A percentile compares a stretch with the other conserved stretches of the same genome.
phyloP scores from a whole-genome alignment of 768 basidiomycete genomes.

The Rhodotorula babjevae region DNA sequence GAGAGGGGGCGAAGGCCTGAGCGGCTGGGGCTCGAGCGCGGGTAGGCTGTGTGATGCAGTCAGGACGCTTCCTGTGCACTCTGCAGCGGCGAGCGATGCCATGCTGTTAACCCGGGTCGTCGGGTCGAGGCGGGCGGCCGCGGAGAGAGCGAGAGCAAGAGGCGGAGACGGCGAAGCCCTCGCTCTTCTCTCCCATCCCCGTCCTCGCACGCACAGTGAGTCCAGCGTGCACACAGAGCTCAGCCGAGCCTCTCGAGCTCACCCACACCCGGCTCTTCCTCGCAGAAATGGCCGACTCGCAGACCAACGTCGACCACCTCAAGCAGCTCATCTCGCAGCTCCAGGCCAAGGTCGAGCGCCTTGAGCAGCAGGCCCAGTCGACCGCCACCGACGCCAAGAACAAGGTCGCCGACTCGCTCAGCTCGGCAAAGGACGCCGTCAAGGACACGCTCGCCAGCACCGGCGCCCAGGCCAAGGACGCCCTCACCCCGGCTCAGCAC shows the following conservation, averaged over 20 bases:
- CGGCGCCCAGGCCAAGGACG: slow-evolving; percentile 51
- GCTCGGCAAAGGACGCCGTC: slow-evolving; percentile 31
- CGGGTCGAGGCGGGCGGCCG: not conserved
- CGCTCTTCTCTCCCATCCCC: not conserved
- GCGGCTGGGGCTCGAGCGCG: no score
- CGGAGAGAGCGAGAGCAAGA: not conserved
- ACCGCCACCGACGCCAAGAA: not conserved
- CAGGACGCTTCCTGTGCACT: no score
- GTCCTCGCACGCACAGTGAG: not conserved
- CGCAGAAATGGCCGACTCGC: not conserved
- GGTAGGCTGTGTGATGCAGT: no score
- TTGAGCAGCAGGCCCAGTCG: slow-evolving; percentile 63
- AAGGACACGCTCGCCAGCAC: slow-evolving; percentile 34
- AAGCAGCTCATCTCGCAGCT: slow-evolving; percentile 86
- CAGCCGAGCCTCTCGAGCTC: not conserved
- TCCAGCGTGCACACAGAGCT: not conserved
- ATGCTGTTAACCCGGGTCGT: no score
- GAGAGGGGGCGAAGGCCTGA: not conserved
- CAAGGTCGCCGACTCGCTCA: slow-evolving; percentile 18
- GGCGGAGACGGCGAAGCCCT: not conserved
- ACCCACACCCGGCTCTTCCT: not conserved
- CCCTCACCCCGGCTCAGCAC: slow-evolving; percentile 54
- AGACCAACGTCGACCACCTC: slow-evolving; percentile 74
- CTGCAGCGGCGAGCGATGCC: no score
- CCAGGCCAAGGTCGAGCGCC: slow-evolving; percentile 73